A percentile compares a stretch with the other conserved stretches of the same genome.
phyloP scores from a whole-genome alignment of 805 yeast species.

The Myxozyma kluyveri region DNA sequence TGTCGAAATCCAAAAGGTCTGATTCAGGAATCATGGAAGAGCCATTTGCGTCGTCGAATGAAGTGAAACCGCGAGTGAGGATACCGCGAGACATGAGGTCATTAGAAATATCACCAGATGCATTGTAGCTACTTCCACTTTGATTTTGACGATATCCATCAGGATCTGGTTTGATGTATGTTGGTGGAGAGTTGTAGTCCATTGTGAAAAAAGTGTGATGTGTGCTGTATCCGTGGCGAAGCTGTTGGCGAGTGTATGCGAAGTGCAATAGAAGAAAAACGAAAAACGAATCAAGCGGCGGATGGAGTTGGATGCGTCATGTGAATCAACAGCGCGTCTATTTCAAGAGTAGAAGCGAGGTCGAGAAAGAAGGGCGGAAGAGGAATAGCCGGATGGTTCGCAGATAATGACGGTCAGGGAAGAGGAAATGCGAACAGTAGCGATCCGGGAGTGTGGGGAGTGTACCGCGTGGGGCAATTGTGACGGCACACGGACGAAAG shows the following conservation, averaged over 20 bases:
- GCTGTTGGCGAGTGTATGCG: neutral
- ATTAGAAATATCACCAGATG: conserved; percentile 4
- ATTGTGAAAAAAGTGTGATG: neutral
- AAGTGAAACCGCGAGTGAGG: conserved; percentile 19
- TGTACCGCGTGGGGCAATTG: too few species aligned
- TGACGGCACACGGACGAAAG: too few species aligned
- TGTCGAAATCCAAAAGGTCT: conserved; percentile 24
- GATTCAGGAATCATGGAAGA: conserved; percentile 29
- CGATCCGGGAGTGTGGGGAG: too few species aligned
- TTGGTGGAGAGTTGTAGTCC: conserved; percentile 27
- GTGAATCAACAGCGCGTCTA: too few species aligned
- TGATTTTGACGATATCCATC: conserved; percentile 5
- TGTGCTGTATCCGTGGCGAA: conserved; percentile 1
- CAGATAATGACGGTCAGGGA: too few species aligned
- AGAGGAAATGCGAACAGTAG: too few species aligned
- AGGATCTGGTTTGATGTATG: conserved; percentile 30
- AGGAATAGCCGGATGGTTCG: too few species aligned
- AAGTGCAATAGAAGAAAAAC: too few species aligned
- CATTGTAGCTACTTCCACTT: neutral
- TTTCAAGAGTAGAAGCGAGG: too few species aligned
- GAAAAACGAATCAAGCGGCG: too few species aligned
- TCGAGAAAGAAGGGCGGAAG: too few species aligned
- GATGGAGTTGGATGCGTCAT: too few species aligned
- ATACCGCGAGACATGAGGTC: conserved; percentile 20
- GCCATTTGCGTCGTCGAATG: conserved; percentile 22